Percentiles rank a stretch among this genome's conserved stretches.
These are phyloP conservation scores for Teratosphaeria gauchensis DNA, from an alignment of 2,329 filamentous ascomycete genomes.

Conservation along the genomic window DNA sequence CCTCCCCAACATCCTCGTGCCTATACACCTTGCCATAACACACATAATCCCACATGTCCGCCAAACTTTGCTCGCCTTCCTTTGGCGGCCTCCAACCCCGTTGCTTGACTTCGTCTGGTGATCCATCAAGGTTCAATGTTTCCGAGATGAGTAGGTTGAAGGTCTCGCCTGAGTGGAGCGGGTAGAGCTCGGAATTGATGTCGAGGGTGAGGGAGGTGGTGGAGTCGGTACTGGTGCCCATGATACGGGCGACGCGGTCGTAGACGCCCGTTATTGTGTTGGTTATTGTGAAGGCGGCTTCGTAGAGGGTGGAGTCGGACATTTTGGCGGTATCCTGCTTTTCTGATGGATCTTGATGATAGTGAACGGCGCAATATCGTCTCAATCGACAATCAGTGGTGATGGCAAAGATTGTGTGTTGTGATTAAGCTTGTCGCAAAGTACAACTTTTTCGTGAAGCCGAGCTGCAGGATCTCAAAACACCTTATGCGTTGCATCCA, in stretches of 20 bases:
- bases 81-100: slow-evolving; percentile 62
- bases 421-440: background rate
- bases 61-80: slow-evolving; percentile 50
- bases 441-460: background rate
- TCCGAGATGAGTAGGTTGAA: slow-evolving; percentile 75
- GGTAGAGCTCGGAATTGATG: slow-evolving; percentile 89
- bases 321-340: slow-evolving; percentile 37
- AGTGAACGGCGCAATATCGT: background rate
- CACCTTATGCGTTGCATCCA: background rate
- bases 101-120: slow-evolving; percentile 40
- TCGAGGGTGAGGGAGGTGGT: slow-evolving; percentile 74
- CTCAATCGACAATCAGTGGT: background rate
- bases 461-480: background rate
- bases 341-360: background rate
- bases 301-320: slow-evolving; percentile 85
- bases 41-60: slow-evolving; percentile 79
- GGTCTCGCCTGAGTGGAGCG: slow-evolving; percentile 61
- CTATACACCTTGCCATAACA: slow-evolving; percentile 83
- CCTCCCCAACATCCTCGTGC: slow-evolving; percentile 67
- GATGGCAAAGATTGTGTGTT: background rate
- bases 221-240: slow-evolving; percentile 64
- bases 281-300: slow-evolving; percentile 80
- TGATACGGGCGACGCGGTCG: slow-evolving; percentile 84
- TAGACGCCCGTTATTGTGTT: slow-evolving; percentile 78
- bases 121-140: slow-evolving; percentile 77